A percentile compares a stretch with the other conserved stretches of the same genome.
Evolutionary conservation across 352 stramenopile species (phyloP).

Genomic region (Pythium oligandrum): DNA sequence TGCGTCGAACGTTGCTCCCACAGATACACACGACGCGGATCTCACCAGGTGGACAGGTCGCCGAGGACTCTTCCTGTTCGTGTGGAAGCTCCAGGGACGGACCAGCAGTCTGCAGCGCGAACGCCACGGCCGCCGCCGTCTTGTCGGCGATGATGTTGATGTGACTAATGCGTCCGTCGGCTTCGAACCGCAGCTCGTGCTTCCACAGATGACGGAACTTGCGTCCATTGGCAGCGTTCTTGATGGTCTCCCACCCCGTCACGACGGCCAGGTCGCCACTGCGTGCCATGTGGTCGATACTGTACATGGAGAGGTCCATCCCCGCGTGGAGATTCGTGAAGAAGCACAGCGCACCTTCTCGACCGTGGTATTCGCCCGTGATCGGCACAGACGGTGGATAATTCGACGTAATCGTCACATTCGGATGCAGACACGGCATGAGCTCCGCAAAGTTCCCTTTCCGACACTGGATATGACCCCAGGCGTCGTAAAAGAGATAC

Average conservation of each 20-base stretch:
- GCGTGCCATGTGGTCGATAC: conserved; percentile 60
- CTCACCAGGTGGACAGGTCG: conserved; percentile 69
- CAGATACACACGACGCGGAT: conserved; percentile 80
- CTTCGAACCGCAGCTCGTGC: conserved; percentile 77
- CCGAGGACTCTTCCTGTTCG: conserved; percentile 52
- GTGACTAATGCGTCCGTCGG: conserved; percentile 73
- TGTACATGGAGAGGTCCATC: conserved; percentile 72
- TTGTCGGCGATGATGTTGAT: conserved; percentile 86
- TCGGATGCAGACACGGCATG: conserved; percentile 73
- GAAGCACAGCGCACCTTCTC: conserved; percentile 60
- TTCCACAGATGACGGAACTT: conserved; percentile 83
- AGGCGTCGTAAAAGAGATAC: conserved; percentile 67
- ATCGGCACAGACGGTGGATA: conserved; percentile 68
- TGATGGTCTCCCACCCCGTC: conserved; percentile 70
- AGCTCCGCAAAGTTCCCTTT: conserved; percentile 79
- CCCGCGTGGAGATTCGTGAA: conserved; percentile 63
- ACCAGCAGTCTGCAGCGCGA: conserved; percentile 53
- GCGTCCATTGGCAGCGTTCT: conserved; percentile 55
- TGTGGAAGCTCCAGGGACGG: conserved; percentile 54
- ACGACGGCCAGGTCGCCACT: conserved; percentile 72
- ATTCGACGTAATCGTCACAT: conserved; percentile 72
- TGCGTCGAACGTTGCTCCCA: conserved; percentile 44
- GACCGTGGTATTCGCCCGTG: conserved; percentile 62
- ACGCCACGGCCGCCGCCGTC: conserved; percentile 68
- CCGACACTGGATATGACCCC: conserved; percentile 61